A percentile compares a stretch with the other conserved stretches of the same genome.
phyloP scores from a whole-genome alignment of 1,139 yeast genomes.

The Yamadazyma friedrichii region DNA sequence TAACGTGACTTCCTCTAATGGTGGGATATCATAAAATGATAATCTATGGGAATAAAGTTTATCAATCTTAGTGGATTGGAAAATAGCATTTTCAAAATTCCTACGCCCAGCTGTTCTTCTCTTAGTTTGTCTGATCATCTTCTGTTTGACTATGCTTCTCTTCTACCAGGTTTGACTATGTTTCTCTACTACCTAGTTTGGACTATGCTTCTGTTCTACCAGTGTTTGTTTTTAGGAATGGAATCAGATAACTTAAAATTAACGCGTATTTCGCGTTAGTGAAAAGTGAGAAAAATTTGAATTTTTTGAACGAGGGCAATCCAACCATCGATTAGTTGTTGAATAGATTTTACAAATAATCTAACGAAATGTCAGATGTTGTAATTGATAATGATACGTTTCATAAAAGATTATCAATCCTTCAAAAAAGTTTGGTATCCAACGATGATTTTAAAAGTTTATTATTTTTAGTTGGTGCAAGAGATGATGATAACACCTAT shows the following conservation, averaged over 20 bases:
- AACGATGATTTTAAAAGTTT: constrained; percentile 40
- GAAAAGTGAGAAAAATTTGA: constrained; percentile 1
- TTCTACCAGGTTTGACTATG: too few species aligned
- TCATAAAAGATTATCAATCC: constrained; percentile 40
- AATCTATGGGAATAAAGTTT: constrained; percentile 33
- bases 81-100: constrained; percentile 52
- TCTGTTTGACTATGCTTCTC: too few species aligned
- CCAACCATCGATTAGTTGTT: background rate
- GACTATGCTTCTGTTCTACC: too few species aligned
- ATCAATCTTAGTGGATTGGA: constrained; percentile 32
- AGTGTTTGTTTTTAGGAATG: too few species aligned
- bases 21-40: constrained; percentile 72
- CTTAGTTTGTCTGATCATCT: constrained; percentile 74
- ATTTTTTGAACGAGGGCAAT: constrained; percentile 4
- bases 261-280: constrained; percentile 4
- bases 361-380: constrained; percentile 28
- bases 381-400: constrained; percentile 39
- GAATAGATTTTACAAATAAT: too few species aligned
- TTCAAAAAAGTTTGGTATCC: constrained; percentile 40
- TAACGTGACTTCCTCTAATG: constrained; percentile 78
- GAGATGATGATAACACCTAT: constrained; percentile 86
- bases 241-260: too few species aligned
- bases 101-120: constrained; percentile 75
- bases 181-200: too few species aligned
- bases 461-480: constrained; percentile 74